A percentile compares a stretch with the other conserved stretches of the same genome.
These are phyloP conservation scores for Penicillium coffeae DNA, from an alignment of 495 filamentous ascomycete genomes.

Conservation along the genomic window DNA sequence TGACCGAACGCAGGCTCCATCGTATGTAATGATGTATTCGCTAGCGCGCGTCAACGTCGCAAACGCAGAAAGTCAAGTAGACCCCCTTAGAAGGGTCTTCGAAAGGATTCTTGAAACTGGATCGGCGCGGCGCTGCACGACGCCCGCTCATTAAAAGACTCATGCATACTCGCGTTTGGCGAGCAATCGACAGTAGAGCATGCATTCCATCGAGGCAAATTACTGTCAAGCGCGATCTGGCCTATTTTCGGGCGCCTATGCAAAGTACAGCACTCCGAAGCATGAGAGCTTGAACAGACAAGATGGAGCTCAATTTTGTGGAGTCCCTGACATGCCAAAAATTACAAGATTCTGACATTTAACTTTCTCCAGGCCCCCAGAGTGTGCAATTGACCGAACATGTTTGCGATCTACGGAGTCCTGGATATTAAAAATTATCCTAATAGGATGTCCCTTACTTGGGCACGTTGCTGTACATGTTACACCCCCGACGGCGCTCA, in stretches of 20 bases:
- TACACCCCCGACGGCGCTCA: background rate
- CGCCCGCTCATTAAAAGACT: constrained; percentile 11
- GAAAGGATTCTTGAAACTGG: constrained; percentile 11
- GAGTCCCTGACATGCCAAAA: constrained; percentile 17
- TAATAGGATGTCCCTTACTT: constrained; percentile 23
- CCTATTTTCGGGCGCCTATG: too few relatives aligned
- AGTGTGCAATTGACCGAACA: constrained; percentile 4
- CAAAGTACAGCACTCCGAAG: too few relatives aligned
- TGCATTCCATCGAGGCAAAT: constrained; percentile 6
- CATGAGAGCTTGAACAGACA: too few relatives aligned
- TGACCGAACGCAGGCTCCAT: too few relatives aligned
- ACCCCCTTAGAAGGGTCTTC: constrained; percentile 1
- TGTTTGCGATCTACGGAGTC: constrained; percentile 17
- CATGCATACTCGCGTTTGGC: constrained; percentile 10
- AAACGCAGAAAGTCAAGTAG: background rate
- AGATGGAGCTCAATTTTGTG: too few relatives aligned
- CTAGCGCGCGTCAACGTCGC: background rate
- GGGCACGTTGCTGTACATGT: constrained; percentile 14
- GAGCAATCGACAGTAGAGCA: background rate
- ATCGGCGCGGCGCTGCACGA: constrained; percentile 11
- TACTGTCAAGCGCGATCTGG: too few relatives aligned
- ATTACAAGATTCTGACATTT: constrained; percentile 5
- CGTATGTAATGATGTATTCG: background rate
- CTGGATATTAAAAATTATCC: constrained; percentile 11
- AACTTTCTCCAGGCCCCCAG: background rate